A percentile compares a stretch with the other conserved stretches of the same genome.
phyloP scores from a whole-genome alignment of 108 stramenopile genomes.

The Bacterosira constricta region DNA sequence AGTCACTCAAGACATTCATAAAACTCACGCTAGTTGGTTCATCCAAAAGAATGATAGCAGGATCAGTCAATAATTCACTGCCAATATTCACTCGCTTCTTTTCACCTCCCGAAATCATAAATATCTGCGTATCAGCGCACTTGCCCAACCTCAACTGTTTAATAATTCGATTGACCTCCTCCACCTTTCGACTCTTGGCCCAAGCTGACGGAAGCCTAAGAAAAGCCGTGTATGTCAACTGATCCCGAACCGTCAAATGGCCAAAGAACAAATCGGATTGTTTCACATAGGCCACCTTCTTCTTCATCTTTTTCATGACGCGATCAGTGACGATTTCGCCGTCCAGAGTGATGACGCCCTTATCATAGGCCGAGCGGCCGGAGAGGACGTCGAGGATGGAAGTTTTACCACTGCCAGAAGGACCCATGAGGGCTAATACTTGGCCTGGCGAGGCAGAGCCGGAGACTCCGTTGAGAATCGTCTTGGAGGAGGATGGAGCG shows the following conservation, averaged over 20 bases:
- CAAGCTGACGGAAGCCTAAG: slow-evolving; percentile 53
- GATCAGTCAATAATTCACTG: slow-evolving; percentile 75
- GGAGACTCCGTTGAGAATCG: slow-evolving; percentile 62
- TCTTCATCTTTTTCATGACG: slow-evolving; percentile 58
- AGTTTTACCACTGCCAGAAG: slow-evolving; percentile 76
- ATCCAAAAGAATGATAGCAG: slow-evolving; percentile 70
- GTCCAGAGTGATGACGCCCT: slow-evolving; percentile 63
- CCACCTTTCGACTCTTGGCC: slow-evolving; percentile 45
- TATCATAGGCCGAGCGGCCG: slow-evolving; percentile 56
- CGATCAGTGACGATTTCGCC: slow-evolving; percentile 37
- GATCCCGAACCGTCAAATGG: slow-evolving; percentile 78
- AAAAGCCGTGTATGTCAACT: slow-evolving; percentile 73
- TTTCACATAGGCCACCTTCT: slow-evolving; percentile 79
- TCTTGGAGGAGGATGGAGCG: slow-evolving; percentile 30
- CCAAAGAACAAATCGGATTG: slow-evolving; percentile 78
- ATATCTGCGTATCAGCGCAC: slow-evolving; percentile 67
- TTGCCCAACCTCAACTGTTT: slow-evolving; percentile 49
- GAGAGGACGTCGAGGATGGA: slow-evolving; percentile 63
- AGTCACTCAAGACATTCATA: no score
- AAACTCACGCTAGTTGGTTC: no score
- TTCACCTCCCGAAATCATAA: slow-evolving; percentile 77
- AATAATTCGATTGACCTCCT: slow-evolving; percentile 64
- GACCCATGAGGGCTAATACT: slow-evolving; percentile 76
- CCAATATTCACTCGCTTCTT: slow-evolving; percentile 85
- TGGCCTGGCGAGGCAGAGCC: slow-evolving; percentile 71